Conservation (phyloP, 495 filamentous ascomycete genomes). For the Neurospora hispaniola region DNA sequence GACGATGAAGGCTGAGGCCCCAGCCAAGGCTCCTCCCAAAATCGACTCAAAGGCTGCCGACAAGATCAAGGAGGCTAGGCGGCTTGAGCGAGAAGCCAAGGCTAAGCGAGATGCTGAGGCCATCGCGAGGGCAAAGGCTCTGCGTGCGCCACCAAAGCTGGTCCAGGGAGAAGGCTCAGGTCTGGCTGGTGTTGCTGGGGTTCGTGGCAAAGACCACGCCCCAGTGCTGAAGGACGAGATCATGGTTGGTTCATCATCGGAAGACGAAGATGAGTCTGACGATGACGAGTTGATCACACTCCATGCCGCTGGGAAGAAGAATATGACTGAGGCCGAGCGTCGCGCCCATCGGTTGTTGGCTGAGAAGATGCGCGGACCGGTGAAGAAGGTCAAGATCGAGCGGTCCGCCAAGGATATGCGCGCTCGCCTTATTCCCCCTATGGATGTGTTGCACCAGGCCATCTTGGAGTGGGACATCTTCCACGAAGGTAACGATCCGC, state of each 20-base stretch:
- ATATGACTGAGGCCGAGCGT: slow-evolving; percentile 42
- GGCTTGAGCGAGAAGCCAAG: slow-evolving; percentile 63
- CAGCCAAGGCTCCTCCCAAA: slow-evolving; percentile 11
- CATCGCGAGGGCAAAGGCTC: slow-evolving; percentile 54
- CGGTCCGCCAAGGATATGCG: slow-evolving; percentile 87
- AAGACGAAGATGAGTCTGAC: slow-evolving; percentile 54
- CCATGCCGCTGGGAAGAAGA: slow-evolving; percentile 35
- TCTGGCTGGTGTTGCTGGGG: slow-evolving; percentile 56
- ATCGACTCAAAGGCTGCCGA: slow-evolving; percentile 24
- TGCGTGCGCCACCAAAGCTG: slow-evolving; percentile 44
- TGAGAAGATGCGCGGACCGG: slow-evolving; percentile 47
- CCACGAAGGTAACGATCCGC: slow-evolving; percentile 72
- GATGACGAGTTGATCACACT: slow-evolving; percentile 32
- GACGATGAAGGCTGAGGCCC: slow-evolving; percentile 1
- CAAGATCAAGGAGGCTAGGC: slow-evolving; percentile 56
- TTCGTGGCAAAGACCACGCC: slow-evolving; percentile 64
- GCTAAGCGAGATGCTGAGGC: slow-evolving; percentile 57
- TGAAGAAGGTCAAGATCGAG: slow-evolving; percentile 66
- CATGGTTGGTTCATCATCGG: slow-evolving; percentile 81
- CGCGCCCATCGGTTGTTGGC: slow-evolving; percentile 35
- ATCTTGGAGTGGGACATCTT: slow-evolving; percentile 93
- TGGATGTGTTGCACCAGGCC: slow-evolving; percentile 71
- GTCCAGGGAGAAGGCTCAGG: slow-evolving; percentile 68
- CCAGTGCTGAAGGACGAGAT: slow-evolving; percentile 59
- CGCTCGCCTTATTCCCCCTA: slow-evolving; percentile 79